Percentiles rank a stretch among this genome's conserved stretches.
Conservation (phyloP, 2,329 filamentous ascomycete genomes). For the Fusarium zealandicum region DNA sequence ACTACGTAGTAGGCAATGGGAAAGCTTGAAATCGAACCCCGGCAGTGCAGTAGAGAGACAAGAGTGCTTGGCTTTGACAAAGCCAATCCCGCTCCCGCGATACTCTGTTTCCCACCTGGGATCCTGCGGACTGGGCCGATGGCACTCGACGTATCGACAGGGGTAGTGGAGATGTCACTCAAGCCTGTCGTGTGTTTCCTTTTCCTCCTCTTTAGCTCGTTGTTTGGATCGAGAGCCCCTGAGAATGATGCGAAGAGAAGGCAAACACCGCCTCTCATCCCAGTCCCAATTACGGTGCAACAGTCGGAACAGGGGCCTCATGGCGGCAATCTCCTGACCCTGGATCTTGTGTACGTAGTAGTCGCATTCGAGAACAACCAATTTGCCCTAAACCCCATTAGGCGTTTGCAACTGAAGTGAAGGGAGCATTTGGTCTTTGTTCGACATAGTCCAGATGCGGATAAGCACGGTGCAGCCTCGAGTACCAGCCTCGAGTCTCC, state of each 20-base stretch:
- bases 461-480: slow-evolving; percentile 14
- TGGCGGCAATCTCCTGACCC: slow-evolving; percentile 18
- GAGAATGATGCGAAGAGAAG: slow-evolving; percentile 3
- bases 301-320: slow-evolving; percentile 4
- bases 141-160: neutral
- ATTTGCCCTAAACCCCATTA: slow-evolving; percentile 7
- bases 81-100: neutral
- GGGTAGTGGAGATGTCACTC: slow-evolving; percentile 1
- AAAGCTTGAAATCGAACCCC: neutral
- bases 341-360: slow-evolving; percentile 21
- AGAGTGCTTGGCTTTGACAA: neutral
- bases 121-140: neutral
- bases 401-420: slow-evolving; percentile 1
- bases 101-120: neutral
- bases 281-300: slow-evolving; percentile 16
- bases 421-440: neutral
- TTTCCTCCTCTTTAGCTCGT: slow-evolving; percentile 11
- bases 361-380: slow-evolving; percentile 8
- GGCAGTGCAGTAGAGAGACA: slow-evolving; percentile 17
- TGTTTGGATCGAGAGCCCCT: neutral
- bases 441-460: slow-evolving; percentile 1
- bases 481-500: neutral
- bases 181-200: slow-evolving; percentile 3
- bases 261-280: slow-evolving; percentile 25
- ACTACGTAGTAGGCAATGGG: neutral